A percentile compares a stretch with the other conserved stretches of the same genome.
phyloP scores from a whole-genome alignment of 345 rosid genomes.

The Noccaea bulbosa region DNA sequence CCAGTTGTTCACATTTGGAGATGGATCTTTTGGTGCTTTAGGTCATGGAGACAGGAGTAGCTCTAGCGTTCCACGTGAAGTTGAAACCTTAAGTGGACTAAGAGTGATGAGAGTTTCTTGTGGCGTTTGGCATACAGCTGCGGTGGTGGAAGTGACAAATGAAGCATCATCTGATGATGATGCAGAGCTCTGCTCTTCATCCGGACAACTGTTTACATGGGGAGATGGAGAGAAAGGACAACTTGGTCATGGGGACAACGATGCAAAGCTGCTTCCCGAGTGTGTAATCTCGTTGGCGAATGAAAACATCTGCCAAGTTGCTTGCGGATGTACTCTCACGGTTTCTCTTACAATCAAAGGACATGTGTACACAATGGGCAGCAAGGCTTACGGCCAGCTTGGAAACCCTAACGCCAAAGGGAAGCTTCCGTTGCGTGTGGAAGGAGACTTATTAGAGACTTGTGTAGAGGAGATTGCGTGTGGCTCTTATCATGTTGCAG shows the following conservation, averaged over 20 bases:
- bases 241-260: slow-evolving; percentile 81
- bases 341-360: slow-evolving; percentile 73
- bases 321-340: slow-evolving; percentile 74
- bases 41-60: slow-evolving; percentile 81
- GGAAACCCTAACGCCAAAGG: slow-evolving; percentile 67
- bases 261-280: slow-evolving; percentile 64
- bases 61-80: slow-evolving; percentile 70
- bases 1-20: slow-evolving; percentile 90
- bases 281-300: slow-evolving; percentile 52
- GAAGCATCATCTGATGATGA: slow-evolving; percentile 45
- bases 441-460: slow-evolving; percentile 55
- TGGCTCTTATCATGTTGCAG: slow-evolving; percentile 83
- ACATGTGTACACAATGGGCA: slow-evolving; percentile 84
- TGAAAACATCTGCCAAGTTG: slow-evolving; percentile 60
- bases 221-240: slow-evolving; percentile 77
- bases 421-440: slow-evolving; percentile 59
- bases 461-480: slow-evolving; percentile 75
- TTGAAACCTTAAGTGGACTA: slow-evolving; percentile 64
- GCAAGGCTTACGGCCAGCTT: slow-evolving; percentile 70
- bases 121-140: slow-evolving; percentile 96
- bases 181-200: slow-evolving; percentile 48
- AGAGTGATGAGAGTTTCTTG: slow-evolving; percentile 69
- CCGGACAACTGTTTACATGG: slow-evolving; percentile 78
- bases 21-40: slow-evolving; percentile 87
- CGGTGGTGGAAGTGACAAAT: slow-evolving; percentile 59